Percentiles rank a stretch among this genome's conserved stretches.
These are phyloP conservation scores for Coemansia sp. DNA, from an alignment of 192 early-diverging fungal species.

Conservation along the genomic window DNA sequence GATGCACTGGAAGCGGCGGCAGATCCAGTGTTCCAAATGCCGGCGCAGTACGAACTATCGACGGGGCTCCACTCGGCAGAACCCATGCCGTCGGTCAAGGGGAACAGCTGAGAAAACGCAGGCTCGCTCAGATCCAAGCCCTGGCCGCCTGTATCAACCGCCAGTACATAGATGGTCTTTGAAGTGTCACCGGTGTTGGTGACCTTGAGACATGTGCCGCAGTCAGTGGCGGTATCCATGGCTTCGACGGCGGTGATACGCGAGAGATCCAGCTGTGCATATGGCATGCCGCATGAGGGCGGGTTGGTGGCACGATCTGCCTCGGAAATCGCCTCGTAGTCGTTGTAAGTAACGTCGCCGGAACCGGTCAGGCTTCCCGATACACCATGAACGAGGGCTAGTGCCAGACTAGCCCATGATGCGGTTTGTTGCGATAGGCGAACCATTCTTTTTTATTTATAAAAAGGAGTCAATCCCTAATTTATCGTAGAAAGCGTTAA, in stretches of 20 bases:
- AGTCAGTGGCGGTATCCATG: constrained; percentile 46
- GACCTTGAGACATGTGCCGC: constrained; percentile 59
- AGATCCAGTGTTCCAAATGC: constrained; percentile 36
- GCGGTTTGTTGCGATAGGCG: neutral
- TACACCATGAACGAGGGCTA: neutral
- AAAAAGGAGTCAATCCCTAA: neutral
- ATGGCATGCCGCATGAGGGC: constrained; percentile 60
- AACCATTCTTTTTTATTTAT: neutral
- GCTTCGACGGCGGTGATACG: constrained; percentile 57
- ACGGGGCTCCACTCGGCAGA: constrained; percentile 51
- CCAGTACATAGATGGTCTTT: constrained; percentile 56
- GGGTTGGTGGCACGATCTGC: constrained; percentile 48
- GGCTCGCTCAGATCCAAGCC: constrained; percentile 57
- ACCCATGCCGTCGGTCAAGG: constrained; percentile 46
- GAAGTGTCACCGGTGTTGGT: constrained; percentile 36
- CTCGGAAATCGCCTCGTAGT: constrained; percentile 47
- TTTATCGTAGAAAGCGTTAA: neutral
- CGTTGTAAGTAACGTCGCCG: constrained; percentile 45
- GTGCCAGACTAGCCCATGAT: neutral
- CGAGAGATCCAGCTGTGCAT: constrained; percentile 50
- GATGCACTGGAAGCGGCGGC: constrained; percentile 11
- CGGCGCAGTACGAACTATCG: constrained; percentile 44
- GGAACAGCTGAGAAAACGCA: constrained; percentile 53
- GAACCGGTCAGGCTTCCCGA: constrained; percentile 34
- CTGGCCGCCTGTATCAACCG: constrained; percentile 56